Evolutionary conservation across 2,329 filamentous ascomycete species (phyloP), one percentile per base, ranked within the genome.

Genomic region (Nigrospora osmanthi): DNA sequence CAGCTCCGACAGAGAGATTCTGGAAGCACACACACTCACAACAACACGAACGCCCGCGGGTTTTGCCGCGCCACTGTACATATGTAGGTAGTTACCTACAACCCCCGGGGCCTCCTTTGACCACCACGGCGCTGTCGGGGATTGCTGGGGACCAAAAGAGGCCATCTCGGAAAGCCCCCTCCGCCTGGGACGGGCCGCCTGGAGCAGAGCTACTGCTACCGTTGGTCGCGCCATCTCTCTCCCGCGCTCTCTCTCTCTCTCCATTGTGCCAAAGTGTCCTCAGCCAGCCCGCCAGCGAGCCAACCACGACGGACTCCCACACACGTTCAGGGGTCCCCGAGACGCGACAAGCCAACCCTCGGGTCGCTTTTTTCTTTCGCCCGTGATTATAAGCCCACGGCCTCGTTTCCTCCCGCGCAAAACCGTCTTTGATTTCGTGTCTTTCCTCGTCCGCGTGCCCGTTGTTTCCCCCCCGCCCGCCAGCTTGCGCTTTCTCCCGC

Each of bases 231-330:
- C 36, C 36, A 13, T 38, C 11, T n/a, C n/a, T n/a, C n/a, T n/a
- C n/a, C n/a, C n/a, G n/a, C n/a, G n/a, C n/a, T n/a, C n/a, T n/a
- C n/a, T n/a, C n/a, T n/a, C n/a, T 13, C 14, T 6, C 35, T 5
- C n/a, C 14, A 38, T 38, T 16, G 17, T 38, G n/a, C 32, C 40
- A 42, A 42, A 42, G 40, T 42, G 40, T 42, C 40, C 40, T 42
- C 40, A 42, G 40, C 40, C 32, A 23, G 16, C 11, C 40, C 14
- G 16, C 40, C 17, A n/a, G 17, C 17, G 12, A 38, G n/a, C 12
- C 17, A 13, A 34, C 34, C 23, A 19, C 15, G 12, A 2, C 4
- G n/a, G n/a, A n/a, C n/a, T n/a, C n/a, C n/a, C n/a, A n/a, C n/a
- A n/a, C n/a, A n/a, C 39, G n/a, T 34, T 11, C 39, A 41, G 39